A percentile compares a stretch with the other conserved stretches of the same genome.
phyloP scores from a whole-genome alignment of 768 basidiomycete genomes.

The Pleurotus pulmonarius region DNA sequence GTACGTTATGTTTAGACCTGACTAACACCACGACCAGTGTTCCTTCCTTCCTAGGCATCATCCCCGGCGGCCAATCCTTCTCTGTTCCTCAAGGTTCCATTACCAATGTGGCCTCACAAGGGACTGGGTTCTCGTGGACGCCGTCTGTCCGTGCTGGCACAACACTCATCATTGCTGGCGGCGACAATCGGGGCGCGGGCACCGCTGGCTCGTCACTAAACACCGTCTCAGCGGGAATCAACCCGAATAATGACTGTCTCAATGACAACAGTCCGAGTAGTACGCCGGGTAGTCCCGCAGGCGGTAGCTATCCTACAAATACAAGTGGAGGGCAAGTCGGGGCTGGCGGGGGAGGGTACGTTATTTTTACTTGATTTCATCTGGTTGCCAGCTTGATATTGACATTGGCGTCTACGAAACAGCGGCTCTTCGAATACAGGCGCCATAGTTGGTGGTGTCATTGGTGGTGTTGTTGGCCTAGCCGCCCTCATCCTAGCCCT shows the following conservation, averaged over 20 bases:
- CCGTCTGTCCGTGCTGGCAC: constrained; percentile 63
- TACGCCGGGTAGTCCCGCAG: constrained; percentile 73
- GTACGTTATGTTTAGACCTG: neutral
- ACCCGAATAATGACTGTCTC: constrained; percentile 53
- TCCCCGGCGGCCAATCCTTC: constrained; percentile 79
- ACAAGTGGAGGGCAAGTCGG: constrained; percentile 30
- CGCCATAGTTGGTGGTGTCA: constrained; percentile 54
- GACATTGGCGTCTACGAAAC: neutral
- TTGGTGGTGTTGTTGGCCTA: constrained; percentile 49
- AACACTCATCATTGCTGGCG: constrained; percentile 61
- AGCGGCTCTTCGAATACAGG: constrained; percentile 34
- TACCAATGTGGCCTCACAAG: constrained; percentile 38
- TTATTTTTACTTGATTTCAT: neutral
- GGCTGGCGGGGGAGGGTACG: constrained; percentile 18
- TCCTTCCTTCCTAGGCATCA: constrained; percentile 65
- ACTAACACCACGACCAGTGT: constrained; percentile 29
- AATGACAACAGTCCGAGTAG: constrained; percentile 65
- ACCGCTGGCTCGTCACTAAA: constrained; percentile 60
- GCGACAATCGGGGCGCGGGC: constrained; percentile 65
- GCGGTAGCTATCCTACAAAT: constrained; percentile 65
- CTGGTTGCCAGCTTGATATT: neutral
- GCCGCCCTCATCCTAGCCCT: constrained; percentile 36
- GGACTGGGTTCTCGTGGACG: constrained; percentile 69
- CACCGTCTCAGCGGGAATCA: constrained; percentile 49
- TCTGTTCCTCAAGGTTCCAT: constrained; percentile 48